A percentile compares a stretch with the other conserved stretches of the same genome.
phyloP scores from a whole-genome alignment of 768 basidiomycete species.

The Suillus clintonianus region DNA sequence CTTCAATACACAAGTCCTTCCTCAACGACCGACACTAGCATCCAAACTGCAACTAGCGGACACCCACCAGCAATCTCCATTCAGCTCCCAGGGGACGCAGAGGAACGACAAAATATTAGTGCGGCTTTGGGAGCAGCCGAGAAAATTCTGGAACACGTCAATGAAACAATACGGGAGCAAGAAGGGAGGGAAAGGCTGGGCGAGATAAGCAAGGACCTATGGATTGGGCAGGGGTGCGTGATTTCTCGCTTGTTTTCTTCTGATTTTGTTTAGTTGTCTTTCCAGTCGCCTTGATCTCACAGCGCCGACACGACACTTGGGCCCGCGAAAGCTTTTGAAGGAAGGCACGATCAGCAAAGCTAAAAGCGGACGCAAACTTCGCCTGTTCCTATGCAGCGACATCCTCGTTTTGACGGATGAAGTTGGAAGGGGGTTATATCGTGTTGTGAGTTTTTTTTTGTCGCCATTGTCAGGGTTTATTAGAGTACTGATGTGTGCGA shows the following conservation, averaged over 20 bases:
- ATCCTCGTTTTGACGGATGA: conserved; percentile 85
- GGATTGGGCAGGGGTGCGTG: conserved; percentile 82
- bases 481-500: background rate
- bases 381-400: conserved; percentile 84
- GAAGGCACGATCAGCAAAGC: conserved; percentile 80
- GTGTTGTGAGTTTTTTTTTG: conserved; percentile 60
- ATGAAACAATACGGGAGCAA: conserved; percentile 83
- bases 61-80: conserved; percentile 1
- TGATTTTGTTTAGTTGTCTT: conserved; percentile 15
- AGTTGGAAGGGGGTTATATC: conserved; percentile 66
- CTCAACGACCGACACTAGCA: conserved; percentile 22
- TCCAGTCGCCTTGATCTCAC: conserved; percentile 80
- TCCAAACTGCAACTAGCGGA: background rate
- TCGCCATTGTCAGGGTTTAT: background rate
- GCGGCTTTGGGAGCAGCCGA: conserved; percentile 65
- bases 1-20: conserved; percentile 69
- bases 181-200: conserved; percentile 79
- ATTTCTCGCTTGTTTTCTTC: background rate
- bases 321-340: conserved; percentile 73
- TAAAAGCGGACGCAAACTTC: conserved; percentile 79
- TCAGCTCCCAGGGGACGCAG: conserved; percentile 16
- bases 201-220: conserved; percentile 74
- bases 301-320: conserved; percentile 83
- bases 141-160: conserved; percentile 74
- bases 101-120: conserved; percentile 59